These are phyloP conservation scores for Alternaria brassicae DNA, from an alignment of 2,329 filamentous ascomycete genomes.

Conservation along the genomic window DNA sequence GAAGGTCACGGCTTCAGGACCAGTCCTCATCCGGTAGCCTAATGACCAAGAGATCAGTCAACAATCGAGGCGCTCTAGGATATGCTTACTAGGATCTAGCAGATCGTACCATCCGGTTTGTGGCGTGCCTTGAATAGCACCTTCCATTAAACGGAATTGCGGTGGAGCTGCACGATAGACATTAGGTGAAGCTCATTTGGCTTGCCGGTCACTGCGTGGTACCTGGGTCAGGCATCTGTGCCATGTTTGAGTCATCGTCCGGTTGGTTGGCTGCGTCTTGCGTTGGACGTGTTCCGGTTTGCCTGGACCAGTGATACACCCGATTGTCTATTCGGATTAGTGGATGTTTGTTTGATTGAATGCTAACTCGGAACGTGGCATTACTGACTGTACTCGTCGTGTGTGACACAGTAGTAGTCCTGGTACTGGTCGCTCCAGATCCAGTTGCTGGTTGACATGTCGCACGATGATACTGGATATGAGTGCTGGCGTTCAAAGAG, in stretches of 20 bases:
- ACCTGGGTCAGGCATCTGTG: not conserved
- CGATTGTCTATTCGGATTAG: not conserved
- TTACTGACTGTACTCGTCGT: constrained; percentile 2
- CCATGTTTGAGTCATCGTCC: not conserved
- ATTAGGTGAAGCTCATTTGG: not conserved
- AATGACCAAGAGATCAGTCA: not conserved
- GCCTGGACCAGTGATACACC: not conserved
- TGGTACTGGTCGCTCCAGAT: constrained; percentile 8
- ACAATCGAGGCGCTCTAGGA: not conserved
- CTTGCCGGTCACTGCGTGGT: not conserved
- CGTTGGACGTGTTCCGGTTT: not conserved
- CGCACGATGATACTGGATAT: not conserved
- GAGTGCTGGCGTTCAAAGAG: not conserved
- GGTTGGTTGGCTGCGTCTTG: not conserved
- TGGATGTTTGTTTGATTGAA: not conserved
- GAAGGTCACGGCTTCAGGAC: constrained; percentile 19
- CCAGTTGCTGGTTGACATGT: constrained; percentile 13
- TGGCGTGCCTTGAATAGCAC: constrained; percentile 4
- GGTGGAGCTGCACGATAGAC: not conserved
- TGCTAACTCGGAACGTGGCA: not conserved
- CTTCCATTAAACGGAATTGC: not conserved
- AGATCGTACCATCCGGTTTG: constrained; percentile 11
- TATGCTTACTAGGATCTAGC: constrained; percentile 12
- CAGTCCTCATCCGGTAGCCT: constrained; percentile 33
- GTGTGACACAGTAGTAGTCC: constrained; percentile 14